phyloP scores from a whole-genome alignment of 2,329 filamentous ascomycete genomes.

The Hypoxylon sp. region DNA sequence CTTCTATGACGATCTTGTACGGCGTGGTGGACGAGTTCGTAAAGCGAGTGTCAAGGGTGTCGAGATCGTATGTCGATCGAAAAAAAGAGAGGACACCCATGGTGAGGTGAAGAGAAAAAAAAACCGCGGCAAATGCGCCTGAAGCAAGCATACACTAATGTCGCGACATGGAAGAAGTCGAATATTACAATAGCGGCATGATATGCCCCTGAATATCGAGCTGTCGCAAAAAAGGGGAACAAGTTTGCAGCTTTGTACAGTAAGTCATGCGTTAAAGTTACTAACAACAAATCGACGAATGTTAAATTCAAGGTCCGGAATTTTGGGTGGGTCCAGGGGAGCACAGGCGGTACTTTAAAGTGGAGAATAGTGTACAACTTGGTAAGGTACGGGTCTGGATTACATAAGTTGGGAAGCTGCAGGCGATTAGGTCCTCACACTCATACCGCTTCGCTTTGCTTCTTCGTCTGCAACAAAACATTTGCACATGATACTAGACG shows the following conservation, averaged over 20 bases:
- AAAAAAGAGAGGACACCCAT: slow-evolving; percentile 52
- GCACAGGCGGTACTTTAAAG: too few relatives aligned
- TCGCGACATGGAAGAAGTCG: slow-evolving; percentile 31
- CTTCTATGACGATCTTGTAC: slow-evolving; percentile 65
- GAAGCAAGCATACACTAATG: slow-evolving; percentile 9
- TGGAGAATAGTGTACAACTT: too few relatives aligned
- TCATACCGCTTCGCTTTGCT: background rate
- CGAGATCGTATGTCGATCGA: slow-evolving; percentile 67
- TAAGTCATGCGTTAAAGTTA: slow-evolving; percentile 25
- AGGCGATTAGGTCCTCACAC: too few relatives aligned
- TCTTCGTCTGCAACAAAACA: background rate
- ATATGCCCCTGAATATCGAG: slow-evolving; percentile 17
- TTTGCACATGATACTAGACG: background rate
- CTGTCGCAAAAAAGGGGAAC: slow-evolving; percentile 5
- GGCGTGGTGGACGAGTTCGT: slow-evolving; percentile 74
- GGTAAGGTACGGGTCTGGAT: too few relatives aligned
- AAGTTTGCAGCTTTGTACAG: slow-evolving; percentile 11
- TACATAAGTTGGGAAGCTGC: slow-evolving; percentile 8
- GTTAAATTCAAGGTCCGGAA: slow-evolving; percentile 20
- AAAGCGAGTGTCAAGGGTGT: slow-evolving; percentile 70
- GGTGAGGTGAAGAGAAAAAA: slow-evolving; percentile 17
- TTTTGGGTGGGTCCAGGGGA: too few relatives aligned
- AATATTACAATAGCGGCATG: slow-evolving; percentile 10
- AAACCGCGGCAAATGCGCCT: slow-evolving; percentile 36
- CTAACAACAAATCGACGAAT: slow-evolving; percentile 6